Conservation (phyloP, 176 grass and related monocot species). For the Aegilops speltoides region DNA sequence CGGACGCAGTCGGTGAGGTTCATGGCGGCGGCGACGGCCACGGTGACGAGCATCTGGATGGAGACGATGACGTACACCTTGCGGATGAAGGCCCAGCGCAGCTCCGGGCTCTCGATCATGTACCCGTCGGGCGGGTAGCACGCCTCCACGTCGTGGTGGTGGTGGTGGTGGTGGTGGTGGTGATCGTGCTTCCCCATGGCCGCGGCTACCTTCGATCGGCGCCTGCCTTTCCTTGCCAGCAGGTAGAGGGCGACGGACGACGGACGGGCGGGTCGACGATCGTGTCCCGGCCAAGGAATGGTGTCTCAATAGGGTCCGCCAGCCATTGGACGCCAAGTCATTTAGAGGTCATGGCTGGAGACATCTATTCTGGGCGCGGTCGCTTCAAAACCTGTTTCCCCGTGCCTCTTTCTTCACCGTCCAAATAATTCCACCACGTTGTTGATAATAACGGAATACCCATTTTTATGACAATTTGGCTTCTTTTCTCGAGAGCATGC, state of each 20-base stretch:
- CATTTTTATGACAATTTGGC: no score
- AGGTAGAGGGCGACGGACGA: not conserved
- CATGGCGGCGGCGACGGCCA: constrained; percentile 34
- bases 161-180: constrained; percentile 24
- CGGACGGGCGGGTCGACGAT: not conserved
- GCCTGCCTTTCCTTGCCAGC: not conserved
- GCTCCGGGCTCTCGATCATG: constrained; percentile 66
- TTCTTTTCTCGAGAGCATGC: no score
- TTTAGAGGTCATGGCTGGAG: not conserved
- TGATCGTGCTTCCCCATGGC: constrained; percentile 45
- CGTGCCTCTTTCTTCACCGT: not conserved
- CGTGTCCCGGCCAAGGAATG: not conserved
- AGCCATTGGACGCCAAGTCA: not conserved
- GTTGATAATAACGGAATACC: no score
- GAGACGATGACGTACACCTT: constrained; percentile 69
- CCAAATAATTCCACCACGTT: not conserved
- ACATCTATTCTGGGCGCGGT: not conserved
- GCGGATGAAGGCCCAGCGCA: constrained; percentile 81
- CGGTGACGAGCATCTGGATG: constrained; percentile 51
- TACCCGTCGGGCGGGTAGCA: constrained; percentile 25
- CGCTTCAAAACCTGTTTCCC: not conserved
- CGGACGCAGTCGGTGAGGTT: constrained; percentile 31
- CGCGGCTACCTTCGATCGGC: no score
- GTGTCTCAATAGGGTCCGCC: not conserved
- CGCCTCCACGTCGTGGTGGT: constrained; percentile 45